phyloP scores from a whole-genome alignment of 768 basidiomycete genomes.

The Russula sp. region DNA sequence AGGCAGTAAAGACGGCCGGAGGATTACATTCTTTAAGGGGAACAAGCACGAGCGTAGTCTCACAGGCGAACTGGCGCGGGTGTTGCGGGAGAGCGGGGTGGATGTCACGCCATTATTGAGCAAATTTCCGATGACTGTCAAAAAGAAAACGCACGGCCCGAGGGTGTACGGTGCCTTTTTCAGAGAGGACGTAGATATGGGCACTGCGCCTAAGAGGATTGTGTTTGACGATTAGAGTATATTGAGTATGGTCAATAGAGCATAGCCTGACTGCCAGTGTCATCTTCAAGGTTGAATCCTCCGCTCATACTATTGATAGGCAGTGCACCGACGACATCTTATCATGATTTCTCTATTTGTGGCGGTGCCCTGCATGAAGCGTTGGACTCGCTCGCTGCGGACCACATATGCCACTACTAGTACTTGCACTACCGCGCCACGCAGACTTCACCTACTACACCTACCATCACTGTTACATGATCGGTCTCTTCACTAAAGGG shows the following conservation, averaged over 20 bases:
- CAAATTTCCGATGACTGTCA: slow-evolving; percentile 94
- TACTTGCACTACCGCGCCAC: not conserved
- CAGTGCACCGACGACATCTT: too few relatives aligned
- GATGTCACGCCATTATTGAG: slow-evolving; percentile 70
- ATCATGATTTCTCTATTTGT: too few relatives aligned
- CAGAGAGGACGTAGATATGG: slow-evolving; percentile 60
- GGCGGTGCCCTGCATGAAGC: too few relatives aligned
- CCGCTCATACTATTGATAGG: too few relatives aligned
- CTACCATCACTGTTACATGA: slow-evolving; percentile 47
- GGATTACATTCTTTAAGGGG: slow-evolving; percentile 96
- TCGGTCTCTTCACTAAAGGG: slow-evolving; percentile 67
- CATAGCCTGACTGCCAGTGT: too few relatives aligned
- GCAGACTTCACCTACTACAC: not conserved
- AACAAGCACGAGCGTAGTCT: slow-evolving; percentile 79
- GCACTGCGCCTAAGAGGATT: slow-evolving; percentile 71
- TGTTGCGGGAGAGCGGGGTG: slow-evolving; percentile 84
- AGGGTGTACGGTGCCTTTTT: slow-evolving; percentile 88
- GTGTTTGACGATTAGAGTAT: slow-evolving; percentile 49
- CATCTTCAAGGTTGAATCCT: too few relatives aligned
- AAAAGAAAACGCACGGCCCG: slow-evolving; percentile 93
- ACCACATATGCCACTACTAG: not conserved
- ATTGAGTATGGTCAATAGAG: not conserved
- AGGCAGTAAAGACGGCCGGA: slow-evolving; percentile 84
- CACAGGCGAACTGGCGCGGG: slow-evolving; percentile 90
- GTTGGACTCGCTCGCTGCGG: too few relatives aligned